These are phyloP conservation scores for Tympanopsis confertula DNA, from an alignment of 2,329 filamentous ascomycete species.

Conservation along the genomic window DNA sequence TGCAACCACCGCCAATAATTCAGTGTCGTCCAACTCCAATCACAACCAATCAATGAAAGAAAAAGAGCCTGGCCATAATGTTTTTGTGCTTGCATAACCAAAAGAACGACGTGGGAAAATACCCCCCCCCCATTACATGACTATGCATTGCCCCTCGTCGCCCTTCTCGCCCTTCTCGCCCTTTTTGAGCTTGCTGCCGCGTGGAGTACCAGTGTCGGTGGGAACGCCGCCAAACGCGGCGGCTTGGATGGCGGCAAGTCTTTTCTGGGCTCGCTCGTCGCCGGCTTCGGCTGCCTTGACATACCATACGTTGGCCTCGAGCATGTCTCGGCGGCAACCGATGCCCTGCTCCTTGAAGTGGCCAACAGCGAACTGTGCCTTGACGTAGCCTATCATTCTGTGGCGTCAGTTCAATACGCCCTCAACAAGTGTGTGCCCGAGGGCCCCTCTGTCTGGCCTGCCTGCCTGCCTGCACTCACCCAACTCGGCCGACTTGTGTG, in stretches of 20 bases:
- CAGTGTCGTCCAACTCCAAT: no score
- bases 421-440: no score
- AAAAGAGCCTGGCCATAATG: no score
- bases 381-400: constrained; percentile 49
- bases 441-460: no score
- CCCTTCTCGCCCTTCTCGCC: constrained; percentile 1
- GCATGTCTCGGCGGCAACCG: constrained; percentile 81
- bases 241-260: constrained; percentile 74
- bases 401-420: no score
- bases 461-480: no score
- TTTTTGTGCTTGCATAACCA: no score
- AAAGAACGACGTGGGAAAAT: no score
- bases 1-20: no score
- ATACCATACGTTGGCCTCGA: constrained; percentile 97
- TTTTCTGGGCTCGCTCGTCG: constrained; percentile 78
- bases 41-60: no score
- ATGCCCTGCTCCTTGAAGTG: constrained; percentile 99
- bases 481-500: constrained; percentile 70
- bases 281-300: constrained; percentile 88
- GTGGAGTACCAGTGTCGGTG: constrained; percentile 2
- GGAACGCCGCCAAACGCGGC: constrained; percentile 46
- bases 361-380: constrained; percentile 86
- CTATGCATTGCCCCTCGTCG: constrained; percentile 9
- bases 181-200: background rate
- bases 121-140: constrained; percentile 7